These are phyloP conservation scores for Pholiota conissans DNA, from an alignment of 768 basidiomycete genomes.

Conservation along the genomic window DNA sequence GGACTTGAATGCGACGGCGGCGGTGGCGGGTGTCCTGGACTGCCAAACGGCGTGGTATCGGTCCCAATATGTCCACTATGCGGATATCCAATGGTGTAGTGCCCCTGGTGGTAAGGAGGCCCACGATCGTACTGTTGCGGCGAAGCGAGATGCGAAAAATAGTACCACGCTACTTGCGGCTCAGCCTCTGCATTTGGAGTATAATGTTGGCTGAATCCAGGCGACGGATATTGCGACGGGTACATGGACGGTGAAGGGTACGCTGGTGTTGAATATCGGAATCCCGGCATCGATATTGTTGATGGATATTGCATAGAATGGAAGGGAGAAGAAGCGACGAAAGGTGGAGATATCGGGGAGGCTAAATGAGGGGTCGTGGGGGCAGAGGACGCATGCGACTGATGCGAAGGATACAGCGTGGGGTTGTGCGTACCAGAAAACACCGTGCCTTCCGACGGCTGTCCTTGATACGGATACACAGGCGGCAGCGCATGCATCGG, in stretches of 20 bases:
- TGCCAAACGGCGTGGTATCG: conserved; percentile 21
- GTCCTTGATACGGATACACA: conserved; percentile 38
- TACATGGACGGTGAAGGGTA: conserved; percentile 33
- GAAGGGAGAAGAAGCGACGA: conserved; percentile 25
- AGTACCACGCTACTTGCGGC: conserved; percentile 55
- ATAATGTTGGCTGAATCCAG: conserved; percentile 38
- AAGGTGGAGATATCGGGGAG: conserved; percentile 26
- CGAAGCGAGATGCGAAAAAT: conserved; percentile 35
- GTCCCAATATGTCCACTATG: conserved; percentile 20
- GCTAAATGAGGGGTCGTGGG: conserved; percentile 24
- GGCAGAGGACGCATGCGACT: conserved; percentile 22
- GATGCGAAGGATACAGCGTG: conserved; percentile 28
- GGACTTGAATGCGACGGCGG: not conserved
- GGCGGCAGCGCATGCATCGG: conserved; percentile 39
- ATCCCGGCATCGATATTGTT: conserved; percentile 30
- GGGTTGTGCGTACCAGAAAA: conserved; percentile 24
- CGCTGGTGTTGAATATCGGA: conserved; percentile 35
- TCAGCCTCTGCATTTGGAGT: conserved; percentile 32
- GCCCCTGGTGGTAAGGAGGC: conserved; percentile 31
- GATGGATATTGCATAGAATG: conserved; percentile 36
- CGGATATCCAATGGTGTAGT: conserved; percentile 31
- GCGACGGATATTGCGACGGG: conserved; percentile 32
- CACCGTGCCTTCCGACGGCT: conserved; percentile 29
- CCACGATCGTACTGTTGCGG: conserved; percentile 26
- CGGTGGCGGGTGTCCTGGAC: conserved; percentile 9